Evolutionary conservation across 495 filamentous ascomycete species (phyloP).

Genomic region (Antarctomyces pellizariae): DNA sequence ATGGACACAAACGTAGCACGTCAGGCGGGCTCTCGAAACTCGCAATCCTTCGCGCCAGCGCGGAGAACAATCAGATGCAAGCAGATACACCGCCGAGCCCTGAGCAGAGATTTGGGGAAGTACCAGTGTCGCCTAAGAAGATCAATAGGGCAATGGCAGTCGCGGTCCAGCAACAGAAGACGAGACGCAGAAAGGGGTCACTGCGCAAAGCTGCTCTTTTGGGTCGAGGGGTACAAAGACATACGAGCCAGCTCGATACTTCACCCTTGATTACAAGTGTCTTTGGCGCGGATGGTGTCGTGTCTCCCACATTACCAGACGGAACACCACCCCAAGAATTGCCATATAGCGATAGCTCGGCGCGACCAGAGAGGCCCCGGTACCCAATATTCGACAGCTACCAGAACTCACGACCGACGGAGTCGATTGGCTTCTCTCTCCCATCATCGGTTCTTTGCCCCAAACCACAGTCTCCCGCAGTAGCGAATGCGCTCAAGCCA

Average conservation of each 20-base stretch:
- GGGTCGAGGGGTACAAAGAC: slow-evolving; percentile 38
- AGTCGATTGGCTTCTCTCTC: slow-evolving; percentile 5
- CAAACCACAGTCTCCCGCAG: slow-evolving; percentile 5
- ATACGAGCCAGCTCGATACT: slow-evolving; percentile 24
- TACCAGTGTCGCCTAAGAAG: slow-evolving; percentile 17
- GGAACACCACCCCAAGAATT: slow-evolving; percentile 16
- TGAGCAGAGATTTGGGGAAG: slow-evolving; percentile 7
- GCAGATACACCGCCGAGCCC: slow-evolving; percentile 17
- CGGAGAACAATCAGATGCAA: slow-evolving; percentile 18
- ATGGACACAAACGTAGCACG: slow-evolving; percentile 34
- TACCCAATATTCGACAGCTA: slow-evolving; percentile 23
- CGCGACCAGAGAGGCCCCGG: slow-evolving; percentile 22
- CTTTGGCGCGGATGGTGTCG: slow-evolving; percentile 9
- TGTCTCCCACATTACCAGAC: slow-evolving; percentile 8
- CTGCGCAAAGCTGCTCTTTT: slow-evolving; percentile 59
- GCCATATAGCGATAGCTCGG: slow-evolving; percentile 23
- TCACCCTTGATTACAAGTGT: slow-evolving; percentile 19
- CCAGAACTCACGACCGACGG: slow-evolving; percentile 14
- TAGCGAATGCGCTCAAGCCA: slow-evolving; percentile 16
- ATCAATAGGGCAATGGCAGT: slow-evolving; percentile 28
- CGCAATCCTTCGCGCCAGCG: slow-evolving; percentile 34
- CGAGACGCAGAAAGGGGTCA: slow-evolving; percentile 53
- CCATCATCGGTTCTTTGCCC: slow-evolving; percentile 8
- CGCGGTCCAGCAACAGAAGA: slow-evolving; percentile 38
- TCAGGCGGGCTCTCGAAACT: slow-evolving; percentile 40